Percentiles rank a stretch among this genome's conserved stretches.
phyloP scores from a whole-genome alignment of 2,329 filamentous ascomycete genomes.

The Fusarium palustre region DNA sequence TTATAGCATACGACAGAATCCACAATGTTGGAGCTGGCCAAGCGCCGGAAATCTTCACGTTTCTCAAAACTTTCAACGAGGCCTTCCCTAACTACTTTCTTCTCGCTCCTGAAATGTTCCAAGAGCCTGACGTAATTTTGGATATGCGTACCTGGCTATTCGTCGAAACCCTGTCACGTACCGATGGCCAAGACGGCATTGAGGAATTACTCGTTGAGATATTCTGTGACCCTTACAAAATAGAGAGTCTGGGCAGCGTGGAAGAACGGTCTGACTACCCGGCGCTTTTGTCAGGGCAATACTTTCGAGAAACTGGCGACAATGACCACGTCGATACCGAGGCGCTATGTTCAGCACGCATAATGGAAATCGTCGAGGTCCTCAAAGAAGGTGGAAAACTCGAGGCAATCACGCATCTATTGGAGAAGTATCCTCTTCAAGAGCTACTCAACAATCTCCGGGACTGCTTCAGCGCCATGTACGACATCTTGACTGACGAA shows the following conservation, averaged over 20 bases:
- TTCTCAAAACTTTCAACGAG: slow-evolving; percentile 50
- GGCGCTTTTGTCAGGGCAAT: slow-evolving; percentile 38
- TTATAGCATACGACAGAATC: slow-evolving; percentile 50
- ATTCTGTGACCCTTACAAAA: slow-evolving; percentile 47
- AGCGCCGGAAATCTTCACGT: slow-evolving; percentile 32
- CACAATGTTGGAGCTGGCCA: slow-evolving; percentile 18
- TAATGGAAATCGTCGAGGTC: slow-evolving; percentile 25
- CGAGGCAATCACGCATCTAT: slow-evolving; percentile 24
- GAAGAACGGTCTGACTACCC: not conserved
- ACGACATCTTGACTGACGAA: slow-evolving; percentile 12
- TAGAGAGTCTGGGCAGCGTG: not conserved
- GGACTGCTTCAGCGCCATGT: slow-evolving; percentile 36
- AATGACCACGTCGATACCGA: slow-evolving; percentile 17
- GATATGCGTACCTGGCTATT: slow-evolving; percentile 54
- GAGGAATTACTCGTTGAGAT: slow-evolving; percentile 33
- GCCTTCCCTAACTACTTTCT: slow-evolving; percentile 50
- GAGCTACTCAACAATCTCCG: slow-evolving; percentile 35
- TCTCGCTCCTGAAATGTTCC: slow-evolving; percentile 24
- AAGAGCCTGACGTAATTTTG: slow-evolving; percentile 47
- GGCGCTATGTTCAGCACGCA: slow-evolving; percentile 43
- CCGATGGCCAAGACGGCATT: slow-evolving; percentile 1
- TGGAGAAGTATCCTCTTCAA: slow-evolving; percentile 31
- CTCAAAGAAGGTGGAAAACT: slow-evolving; percentile 15
- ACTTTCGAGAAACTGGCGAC: slow-evolving; percentile 45
- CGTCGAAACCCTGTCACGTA: slow-evolving; percentile 46